Conservation (phyloP, 495 filamentous ascomycete genomes). For the Penicillium soppii region DNA sequence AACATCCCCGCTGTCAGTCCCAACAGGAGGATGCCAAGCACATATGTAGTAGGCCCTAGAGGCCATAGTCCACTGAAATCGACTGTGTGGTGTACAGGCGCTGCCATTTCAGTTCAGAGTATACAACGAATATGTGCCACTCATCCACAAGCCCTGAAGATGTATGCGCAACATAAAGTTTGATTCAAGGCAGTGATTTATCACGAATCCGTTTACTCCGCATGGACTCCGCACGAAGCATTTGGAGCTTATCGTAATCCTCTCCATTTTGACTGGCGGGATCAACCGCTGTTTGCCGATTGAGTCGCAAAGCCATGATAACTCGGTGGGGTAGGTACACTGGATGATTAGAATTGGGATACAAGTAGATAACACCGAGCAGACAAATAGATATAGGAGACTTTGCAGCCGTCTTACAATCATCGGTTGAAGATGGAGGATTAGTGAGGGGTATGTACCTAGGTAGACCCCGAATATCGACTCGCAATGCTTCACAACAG, state of each 20-base stretch:
- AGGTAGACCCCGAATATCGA: not conserved
- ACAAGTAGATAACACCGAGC: not conserved
- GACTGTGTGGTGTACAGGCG: not conserved
- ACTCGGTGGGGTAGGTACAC: not conserved
- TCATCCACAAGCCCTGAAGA: too few relatives aligned
- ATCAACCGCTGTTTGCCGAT: constrained; percentile 6
- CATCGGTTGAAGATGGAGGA: not conserved
- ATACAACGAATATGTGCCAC: not conserved
- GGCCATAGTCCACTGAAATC: not conserved
- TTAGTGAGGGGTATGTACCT: not conserved
- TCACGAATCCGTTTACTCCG: constrained; percentile 6
- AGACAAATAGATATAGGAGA: not conserved
- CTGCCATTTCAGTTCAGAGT: not conserved
- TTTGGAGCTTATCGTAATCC: not conserved
- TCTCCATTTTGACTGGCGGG: constrained; percentile 10
- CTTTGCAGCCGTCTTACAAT: not conserved
- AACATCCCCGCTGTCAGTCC: not conserved
- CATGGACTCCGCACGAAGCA: constrained; percentile 5
- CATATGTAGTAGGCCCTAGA: not conserved
- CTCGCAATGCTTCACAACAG: not conserved
- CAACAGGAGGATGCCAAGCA: not conserved
- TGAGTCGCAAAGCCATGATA: not conserved
- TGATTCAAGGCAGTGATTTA: not conserved
- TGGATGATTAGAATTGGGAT: not conserved
- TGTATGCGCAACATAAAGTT: not conserved